Evolutionary conservation across 306 rosid species (phyloP).

Genomic region (Vicia sativa): DNA sequence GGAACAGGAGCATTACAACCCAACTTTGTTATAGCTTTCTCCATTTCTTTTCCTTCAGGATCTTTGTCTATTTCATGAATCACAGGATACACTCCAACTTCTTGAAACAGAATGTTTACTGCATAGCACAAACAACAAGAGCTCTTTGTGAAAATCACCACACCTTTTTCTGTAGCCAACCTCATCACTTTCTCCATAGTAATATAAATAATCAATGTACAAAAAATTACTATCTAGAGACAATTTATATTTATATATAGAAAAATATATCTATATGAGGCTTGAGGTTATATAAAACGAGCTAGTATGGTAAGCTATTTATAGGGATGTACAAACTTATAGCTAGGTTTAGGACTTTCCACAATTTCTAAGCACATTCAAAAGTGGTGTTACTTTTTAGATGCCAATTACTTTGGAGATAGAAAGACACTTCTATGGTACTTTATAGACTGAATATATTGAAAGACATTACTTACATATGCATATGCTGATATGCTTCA

Average conservation of each 20-base stretch:
- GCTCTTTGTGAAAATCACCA: conserved; percentile 94
- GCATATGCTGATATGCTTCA: conserved; percentile 32
- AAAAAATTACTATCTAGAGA: neutral
- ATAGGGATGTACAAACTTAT: conserved; percentile 51
- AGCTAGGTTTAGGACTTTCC: conserved; percentile 30
- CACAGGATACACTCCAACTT: conserved; percentile 61
- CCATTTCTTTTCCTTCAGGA: conserved; percentile 84
- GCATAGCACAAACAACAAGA: conserved; percentile 91
- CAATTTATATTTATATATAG: conserved; percentile 1
- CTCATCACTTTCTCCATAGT: conserved; percentile 81
- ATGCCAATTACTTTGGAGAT: conserved; percentile 62
- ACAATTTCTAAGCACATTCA: conserved; percentile 48
- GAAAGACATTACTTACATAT: conserved; percentile 43
- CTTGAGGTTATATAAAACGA: conserved; percentile 51
- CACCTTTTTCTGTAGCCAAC: conserved; percentile 69
- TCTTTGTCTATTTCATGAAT: conserved; percentile 86
- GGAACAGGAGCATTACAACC: conserved; percentile 81
- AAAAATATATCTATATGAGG: conserved; percentile 45
- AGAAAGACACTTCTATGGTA: conserved; percentile 35
- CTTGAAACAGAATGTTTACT: conserved; percentile 72
- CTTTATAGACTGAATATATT: conserved; percentile 48
- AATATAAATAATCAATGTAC: neutral
- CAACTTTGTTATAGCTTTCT: conserved; percentile 71
- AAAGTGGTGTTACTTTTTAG: conserved; percentile 62
- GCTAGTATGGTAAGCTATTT: conserved; percentile 67